These are phyloP conservation scores for Acer negundo DNA, from an alignment of 345 rosid genomes.

Conservation along the genomic window DNA sequence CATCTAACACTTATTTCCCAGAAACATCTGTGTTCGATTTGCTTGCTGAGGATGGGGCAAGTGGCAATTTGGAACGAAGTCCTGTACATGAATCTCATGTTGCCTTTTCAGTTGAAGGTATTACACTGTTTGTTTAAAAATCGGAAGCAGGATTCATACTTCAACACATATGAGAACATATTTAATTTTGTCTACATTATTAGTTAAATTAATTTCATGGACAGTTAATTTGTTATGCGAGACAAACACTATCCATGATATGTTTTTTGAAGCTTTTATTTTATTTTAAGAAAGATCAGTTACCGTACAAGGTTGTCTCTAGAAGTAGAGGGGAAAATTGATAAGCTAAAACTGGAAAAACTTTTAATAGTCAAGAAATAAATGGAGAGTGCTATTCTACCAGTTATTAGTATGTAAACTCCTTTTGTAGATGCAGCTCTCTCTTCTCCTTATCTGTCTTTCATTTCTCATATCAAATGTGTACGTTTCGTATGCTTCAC, in stretches of 20 bases:
- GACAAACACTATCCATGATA: conserved; percentile 1
- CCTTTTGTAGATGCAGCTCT: conserved; percentile 4
- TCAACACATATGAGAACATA: background rate
- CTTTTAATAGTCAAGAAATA: conserved; percentile 11
- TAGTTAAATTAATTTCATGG: background rate
- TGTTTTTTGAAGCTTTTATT: conserved; percentile 10
- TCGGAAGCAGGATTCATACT: background rate
- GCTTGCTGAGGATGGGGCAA: conserved; percentile 63
- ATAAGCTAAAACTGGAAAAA: conserved; percentile 4
- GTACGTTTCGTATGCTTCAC: background rate
- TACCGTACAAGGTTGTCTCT: background rate
- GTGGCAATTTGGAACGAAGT: conserved; percentile 33
- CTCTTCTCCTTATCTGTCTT: background rate
- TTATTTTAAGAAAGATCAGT: conserved; percentile 3
- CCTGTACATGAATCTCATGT: conserved; percentile 64
- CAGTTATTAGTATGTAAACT: background rate
- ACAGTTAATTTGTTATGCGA: background rate
- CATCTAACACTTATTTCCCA: conserved; percentile 30
- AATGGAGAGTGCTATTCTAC: background rate
- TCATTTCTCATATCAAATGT: background rate
- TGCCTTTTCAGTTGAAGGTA: conserved; percentile 91
- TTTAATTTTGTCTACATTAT: conserved; percentile 3
- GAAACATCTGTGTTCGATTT: conserved; percentile 72
- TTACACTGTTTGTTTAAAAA: conserved; percentile 7
- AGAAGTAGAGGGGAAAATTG: background rate